Base-by-base conservation (phyloP, 768 basidiomycete species). In the Suillus plorans region DNA sequence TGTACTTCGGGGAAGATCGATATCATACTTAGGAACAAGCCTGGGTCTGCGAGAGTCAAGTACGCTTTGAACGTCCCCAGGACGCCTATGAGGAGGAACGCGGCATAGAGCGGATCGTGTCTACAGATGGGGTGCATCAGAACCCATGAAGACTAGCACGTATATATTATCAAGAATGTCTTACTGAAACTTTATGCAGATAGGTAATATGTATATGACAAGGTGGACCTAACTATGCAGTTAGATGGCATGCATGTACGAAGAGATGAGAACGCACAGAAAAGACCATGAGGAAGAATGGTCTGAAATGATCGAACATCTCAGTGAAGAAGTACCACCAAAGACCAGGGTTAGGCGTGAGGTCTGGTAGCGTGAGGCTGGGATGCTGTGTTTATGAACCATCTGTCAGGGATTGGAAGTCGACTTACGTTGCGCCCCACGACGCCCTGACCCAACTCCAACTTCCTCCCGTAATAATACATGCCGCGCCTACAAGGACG, bases 271-370 rank as follows among this genome's bases (percentile, higher is more conserved):
- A 28, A 74, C 89, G 56, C 69, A 95, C 95, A 20, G 90, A 92
- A 76, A 98, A 99, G 20, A 92, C 92, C 83, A 95, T 90, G 39
- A 98, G 80, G 83, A 97, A 99, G 79, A 98, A 98, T 5, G 90
- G 87, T 37, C 97, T 82, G 81, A 98, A 99, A 73, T 99, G 92
- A 73, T 98, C 97, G 68, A 99, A 99, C 92, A 98, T 98, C 75
- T 99, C 97, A 13, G 95, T 98, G 79, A 99, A 98, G 80, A 99
- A 99, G 76, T 99, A 99, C 97, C 97, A 99, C 92, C 95, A 95
- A 36, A 98, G 78, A 2, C 97, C 97, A 5, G 92, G 87, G 69
- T 96, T 99, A 0, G 97, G 97, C 10, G 94, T 95, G 67, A 99
- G 77, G 73, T 97, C 96, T 2, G 92, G 91, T 10, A 97, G 85